phyloP scores from a whole-genome alignment of 2,329 filamentous ascomycete genomes.

The Claviceps spartinae region DNA sequence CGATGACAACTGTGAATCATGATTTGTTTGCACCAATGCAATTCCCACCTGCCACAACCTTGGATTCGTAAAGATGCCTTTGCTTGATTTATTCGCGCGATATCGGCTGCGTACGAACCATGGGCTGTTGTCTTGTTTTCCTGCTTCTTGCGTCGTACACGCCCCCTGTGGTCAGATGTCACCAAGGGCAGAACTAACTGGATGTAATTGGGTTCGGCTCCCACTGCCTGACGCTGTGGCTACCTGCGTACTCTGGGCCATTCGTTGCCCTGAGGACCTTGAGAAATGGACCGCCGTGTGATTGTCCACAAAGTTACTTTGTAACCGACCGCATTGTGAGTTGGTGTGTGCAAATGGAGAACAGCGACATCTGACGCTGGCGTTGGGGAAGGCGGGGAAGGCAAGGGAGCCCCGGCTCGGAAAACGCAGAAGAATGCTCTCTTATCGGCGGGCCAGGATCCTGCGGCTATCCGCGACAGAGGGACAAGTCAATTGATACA shows the following conservation, averaged over 20 bases:
- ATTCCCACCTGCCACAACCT: too few relatives aligned
- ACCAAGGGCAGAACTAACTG: conserved; percentile 4
- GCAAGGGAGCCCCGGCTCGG: neutral
- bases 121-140: neutral
- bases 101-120: neutral
- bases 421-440: neutral
- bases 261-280: too few relatives aligned
- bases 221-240: neutral
- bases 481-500: neutral
- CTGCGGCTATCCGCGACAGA: neutral
- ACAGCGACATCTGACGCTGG: neutral
- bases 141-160: neutral
- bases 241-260: too few relatives aligned
- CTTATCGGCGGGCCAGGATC: conserved; percentile 3
- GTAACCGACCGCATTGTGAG: neutral
- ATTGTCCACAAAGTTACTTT: too few relatives aligned
- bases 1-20: neutral
- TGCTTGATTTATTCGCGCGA: neutral
- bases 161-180: neutral
- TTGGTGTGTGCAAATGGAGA: neutral
- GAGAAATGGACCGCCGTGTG: too few relatives aligned
- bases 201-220: neutral
- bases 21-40: too few relatives aligned
- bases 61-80: too few relatives aligned
- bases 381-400: neutral